phyloP scores from a whole-genome alignment of 2,329 filamentous ascomycete genomes.

The Aspergillus melleus region DNA sequence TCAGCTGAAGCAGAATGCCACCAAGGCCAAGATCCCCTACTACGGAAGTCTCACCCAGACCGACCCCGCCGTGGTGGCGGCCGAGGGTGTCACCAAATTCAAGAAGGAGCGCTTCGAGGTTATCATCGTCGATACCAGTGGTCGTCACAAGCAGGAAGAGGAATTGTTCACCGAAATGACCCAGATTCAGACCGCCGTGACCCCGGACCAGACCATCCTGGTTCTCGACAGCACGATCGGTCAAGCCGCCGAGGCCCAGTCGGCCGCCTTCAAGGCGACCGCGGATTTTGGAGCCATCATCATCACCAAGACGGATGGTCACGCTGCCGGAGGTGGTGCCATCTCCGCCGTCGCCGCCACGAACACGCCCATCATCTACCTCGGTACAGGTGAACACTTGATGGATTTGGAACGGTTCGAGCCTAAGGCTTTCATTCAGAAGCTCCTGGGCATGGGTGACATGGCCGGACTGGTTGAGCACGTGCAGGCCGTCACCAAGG shows the following conservation, averaged over 20 bases:
- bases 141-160: slow-evolving; percentile 90
- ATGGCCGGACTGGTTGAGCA: slow-evolving; percentile 95
- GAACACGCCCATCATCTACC: slow-evolving; percentile 94
- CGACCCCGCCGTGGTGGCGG: slow-evolving; percentile 87
- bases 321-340: slow-evolving; percentile 91
- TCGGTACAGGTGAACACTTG: slow-evolving; percentile 97
- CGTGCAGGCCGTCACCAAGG: slow-evolving; percentile 89
- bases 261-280: slow-evolving; percentile 94
- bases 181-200: slow-evolving; percentile 88
- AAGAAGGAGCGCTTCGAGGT: slow-evolving; percentile 98
- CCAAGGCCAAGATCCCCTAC: slow-evolving; percentile 98
- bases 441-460: slow-evolving; percentile 94
- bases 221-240: slow-evolving; percentile 95
- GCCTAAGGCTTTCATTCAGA: slow-evolving; percentile 89
- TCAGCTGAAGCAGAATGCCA: slow-evolving; percentile 97
- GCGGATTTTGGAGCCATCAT: slow-evolving; percentile 98
- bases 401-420: slow-evolving; percentile 90
- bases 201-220: slow-evolving; percentile 96
- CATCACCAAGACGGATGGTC: slow-evolving; percentile 97
- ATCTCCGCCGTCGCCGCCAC: slow-evolving; percentile 97
- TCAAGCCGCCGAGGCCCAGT: slow-evolving; percentile 91
- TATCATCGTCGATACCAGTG: slow-evolving; percentile 97
- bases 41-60: slow-evolving; percentile 96
- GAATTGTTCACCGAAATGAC: slow-evolving; percentile 97
- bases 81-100: slow-evolving; percentile 97